Conservation (phyloP, 192 early-diverging fungal species). For the Geranomyces variabilis region DNA sequence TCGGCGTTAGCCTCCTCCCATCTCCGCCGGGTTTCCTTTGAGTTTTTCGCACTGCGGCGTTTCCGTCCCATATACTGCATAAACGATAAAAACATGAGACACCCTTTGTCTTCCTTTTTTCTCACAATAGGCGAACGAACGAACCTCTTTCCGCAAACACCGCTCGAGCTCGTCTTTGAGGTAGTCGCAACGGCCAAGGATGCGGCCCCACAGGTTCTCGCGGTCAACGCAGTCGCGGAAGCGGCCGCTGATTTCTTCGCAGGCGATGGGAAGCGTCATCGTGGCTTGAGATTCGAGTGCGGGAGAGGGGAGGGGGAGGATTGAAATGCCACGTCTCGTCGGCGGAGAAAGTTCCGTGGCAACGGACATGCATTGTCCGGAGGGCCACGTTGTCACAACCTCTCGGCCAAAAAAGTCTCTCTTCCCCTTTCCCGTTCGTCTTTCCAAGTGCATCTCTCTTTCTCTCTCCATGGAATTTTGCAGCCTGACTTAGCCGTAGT, state of each 20-base stretch:
- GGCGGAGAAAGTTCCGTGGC: too few relatives aligned
- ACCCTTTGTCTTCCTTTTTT: too few relatives aligned
- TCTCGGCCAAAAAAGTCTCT: too few relatives aligned
- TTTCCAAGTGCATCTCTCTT: too few relatives aligned
- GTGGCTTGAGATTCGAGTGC: background rate
- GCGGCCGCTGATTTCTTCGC: constrained; percentile 20
- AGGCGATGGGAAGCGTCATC: constrained; percentile 35
- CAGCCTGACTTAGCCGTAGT: too few relatives aligned
- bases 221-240: constrained; percentile 24
- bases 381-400: too few relatives aligned
- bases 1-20: constrained; percentile 35
- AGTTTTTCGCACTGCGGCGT: constrained; percentile 17
- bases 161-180: constrained; percentile 23
- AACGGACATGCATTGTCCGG: too few relatives aligned
- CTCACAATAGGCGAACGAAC: background rate
- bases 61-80: constrained; percentile 25
- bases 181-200: constrained; percentile 30
- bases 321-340: background rate
- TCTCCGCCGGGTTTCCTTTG: constrained; percentile 11
- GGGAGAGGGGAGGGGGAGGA: background rate
- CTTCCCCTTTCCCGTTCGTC: too few relatives aligned
- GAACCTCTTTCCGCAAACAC: constrained; percentile 28
- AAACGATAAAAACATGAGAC: too few relatives aligned
- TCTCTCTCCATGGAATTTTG: too few relatives aligned
- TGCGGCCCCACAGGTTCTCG: constrained; percentile 27